phyloP scores from a whole-genome alignment of 1,284 basidiomycete species.

The Spongiforma sp. region DNA sequence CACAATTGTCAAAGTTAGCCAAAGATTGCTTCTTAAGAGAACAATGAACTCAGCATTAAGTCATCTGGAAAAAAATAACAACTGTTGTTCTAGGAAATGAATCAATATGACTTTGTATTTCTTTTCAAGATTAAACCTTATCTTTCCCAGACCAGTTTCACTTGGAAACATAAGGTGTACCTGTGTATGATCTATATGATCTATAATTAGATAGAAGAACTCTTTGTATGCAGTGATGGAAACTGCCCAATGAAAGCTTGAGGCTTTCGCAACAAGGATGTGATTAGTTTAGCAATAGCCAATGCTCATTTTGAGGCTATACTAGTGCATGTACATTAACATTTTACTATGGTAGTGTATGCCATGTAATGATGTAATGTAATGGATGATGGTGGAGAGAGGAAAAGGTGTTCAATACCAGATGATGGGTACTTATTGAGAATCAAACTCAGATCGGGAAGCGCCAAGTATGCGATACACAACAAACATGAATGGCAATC shows the following conservation, averaged over 20 bases:
- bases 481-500: not conserved
- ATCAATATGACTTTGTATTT: not conserved
- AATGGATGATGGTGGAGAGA: not conserved
- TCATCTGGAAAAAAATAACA: not conserved
- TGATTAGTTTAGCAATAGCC: no score
- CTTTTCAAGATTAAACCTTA: not conserved
- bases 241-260: not conserved
- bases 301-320: no score
- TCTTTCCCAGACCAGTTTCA: not conserved
- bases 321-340: no score
- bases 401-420: not conserved
- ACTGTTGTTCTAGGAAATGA: not conserved
- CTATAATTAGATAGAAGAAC: not conserved
- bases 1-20: not conserved
- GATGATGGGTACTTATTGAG: not conserved
- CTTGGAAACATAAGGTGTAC: not conserved
- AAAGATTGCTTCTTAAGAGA: not conserved
- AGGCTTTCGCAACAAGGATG: no score
- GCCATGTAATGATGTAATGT: no score
- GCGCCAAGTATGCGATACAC: not conserved
- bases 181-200: not conserved
- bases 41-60: not conserved
- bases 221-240: not conserved
- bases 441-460: not conserved
- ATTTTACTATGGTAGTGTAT: no score